Evolutionary conservation across 179 eudicot genomes (phyloP), one percentile per base, ranked within the genome.

Genomic region (Sideroxylon spinosum): DNA sequence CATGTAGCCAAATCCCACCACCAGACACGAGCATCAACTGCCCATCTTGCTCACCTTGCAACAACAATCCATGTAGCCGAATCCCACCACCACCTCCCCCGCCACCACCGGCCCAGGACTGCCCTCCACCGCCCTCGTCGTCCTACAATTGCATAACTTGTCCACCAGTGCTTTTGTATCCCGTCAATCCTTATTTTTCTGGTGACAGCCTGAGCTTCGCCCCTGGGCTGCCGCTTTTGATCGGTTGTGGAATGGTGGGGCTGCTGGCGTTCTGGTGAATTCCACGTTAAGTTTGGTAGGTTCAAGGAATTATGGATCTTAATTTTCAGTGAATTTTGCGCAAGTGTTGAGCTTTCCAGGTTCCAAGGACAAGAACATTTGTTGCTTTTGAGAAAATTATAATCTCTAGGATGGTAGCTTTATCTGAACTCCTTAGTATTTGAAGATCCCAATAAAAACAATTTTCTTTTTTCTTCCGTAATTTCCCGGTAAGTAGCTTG

Each of bases 141-240:
- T 13, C 73, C 0, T 79, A 17, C 46, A 32, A 64, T 44, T 89
- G 86, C 85, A 37, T 84, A 2, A 85, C 82, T 0, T 91, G 86
- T 19, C 93, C 95, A 0, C 95, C 97, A 12, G 91, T 91, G 6
- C 73, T 70, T 23, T 59, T 92, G 4, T 92, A 92, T 32, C 95
- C 95, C 3, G 78, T 92, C 32, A 82, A 83, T 76, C 82, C 74
- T 1, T 52, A 66, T 44, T 79, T 32, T 72, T 79, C 82, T 0
- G 82, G 79, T 25, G 79, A 84, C 4, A 1, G 23, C 46, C 78
- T 72, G 75, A 75, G 56, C n/a, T 74, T 74, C 4, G 44, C 32
- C 20, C 76, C 59, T 29, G 76, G 78, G 70, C 12, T 68, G 6
- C 59, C 60, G 3, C 22, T 72, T 13, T 8, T 80, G 37, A 60